Percentiles rank a stretch among this genome's conserved stretches.
Evolutionary conservation across 2,329 filamentous ascomycete genomes (phyloP).

Genomic region (Thielaviopsis ethacetica): DNA sequence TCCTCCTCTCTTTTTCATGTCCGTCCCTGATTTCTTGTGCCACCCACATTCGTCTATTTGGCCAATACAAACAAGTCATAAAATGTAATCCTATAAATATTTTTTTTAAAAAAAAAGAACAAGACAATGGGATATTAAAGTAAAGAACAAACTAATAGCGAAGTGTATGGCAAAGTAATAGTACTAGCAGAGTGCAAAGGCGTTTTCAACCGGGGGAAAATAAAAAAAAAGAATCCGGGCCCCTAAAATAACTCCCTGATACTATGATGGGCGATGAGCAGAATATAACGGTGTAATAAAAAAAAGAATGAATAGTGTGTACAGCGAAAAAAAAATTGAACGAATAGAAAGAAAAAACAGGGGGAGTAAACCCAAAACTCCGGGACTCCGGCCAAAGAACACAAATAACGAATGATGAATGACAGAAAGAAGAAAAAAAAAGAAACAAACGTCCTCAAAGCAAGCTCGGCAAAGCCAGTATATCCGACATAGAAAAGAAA

Average conservation of each 20-base stretch:
- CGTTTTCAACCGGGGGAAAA: neutral
- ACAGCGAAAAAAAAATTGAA: neutral
- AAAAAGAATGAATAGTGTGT: neutral
- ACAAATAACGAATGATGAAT: neutral
- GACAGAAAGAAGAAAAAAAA: slow-evolving; percentile 8
- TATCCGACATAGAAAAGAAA: neutral
- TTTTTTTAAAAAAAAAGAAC: neutral
- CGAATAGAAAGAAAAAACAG: neutral
- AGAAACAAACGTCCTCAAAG: slow-evolving; percentile 11
- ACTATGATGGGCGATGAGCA: neutral
- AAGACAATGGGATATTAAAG: neutral
- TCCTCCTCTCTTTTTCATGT: too few relatives aligned
- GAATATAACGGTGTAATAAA: neutral
- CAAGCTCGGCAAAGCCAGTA: neutral
- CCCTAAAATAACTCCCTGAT: neutral
- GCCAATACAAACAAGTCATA: too few relatives aligned
- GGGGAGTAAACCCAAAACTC: neutral
- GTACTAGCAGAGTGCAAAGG: neutral
- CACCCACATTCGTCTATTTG: too few relatives aligned
- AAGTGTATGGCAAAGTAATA: neutral
- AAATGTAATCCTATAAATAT: too few relatives aligned
- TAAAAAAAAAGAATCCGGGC: neutral
- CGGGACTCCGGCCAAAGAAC: neutral
- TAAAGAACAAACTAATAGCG: neutral
- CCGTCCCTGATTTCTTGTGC: too few relatives aligned